Conservation (phyloP, 352 stramenopile species). For the Phytophthora sojae region DNA sequence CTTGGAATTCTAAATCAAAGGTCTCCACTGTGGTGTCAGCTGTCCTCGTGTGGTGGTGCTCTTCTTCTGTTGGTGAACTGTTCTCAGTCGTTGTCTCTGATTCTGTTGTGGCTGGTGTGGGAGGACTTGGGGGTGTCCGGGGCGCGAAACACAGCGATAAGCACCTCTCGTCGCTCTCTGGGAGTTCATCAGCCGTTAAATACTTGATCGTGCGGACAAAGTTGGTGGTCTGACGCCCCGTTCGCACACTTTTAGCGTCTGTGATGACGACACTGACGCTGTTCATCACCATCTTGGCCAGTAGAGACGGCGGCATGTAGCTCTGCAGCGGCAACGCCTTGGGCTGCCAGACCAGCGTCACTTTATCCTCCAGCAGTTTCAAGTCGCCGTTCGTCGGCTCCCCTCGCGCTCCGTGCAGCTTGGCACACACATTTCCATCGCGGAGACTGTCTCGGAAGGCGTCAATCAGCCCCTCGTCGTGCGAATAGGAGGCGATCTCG, state of each 20-base stretch:
- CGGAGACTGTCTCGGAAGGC: conserved; percentile 69
- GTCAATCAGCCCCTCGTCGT: conserved; percentile 33
- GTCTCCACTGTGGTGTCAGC: background rate
- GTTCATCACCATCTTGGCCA: conserved; percentile 36
- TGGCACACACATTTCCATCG: conserved; percentile 59
- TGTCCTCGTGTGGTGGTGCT: background rate
- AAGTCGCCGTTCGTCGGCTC: conserved; percentile 61
- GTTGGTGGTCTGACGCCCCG: conserved; percentile 78
- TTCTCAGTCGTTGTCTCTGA: background rate
- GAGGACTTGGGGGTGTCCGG: background rate
- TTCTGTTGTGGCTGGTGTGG: background rate
- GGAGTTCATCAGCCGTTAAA: conserved; percentile 50
- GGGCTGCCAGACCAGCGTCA: conserved; percentile 66
- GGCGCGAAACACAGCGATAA: conserved; percentile 60
- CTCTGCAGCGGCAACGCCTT: conserved; percentile 29
- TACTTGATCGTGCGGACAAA: conserved; percentile 89
- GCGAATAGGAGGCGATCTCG: conserved; percentile 10
- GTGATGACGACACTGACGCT: conserved; percentile 42
- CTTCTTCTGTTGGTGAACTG: background rate
- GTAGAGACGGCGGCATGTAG: conserved; percentile 20
- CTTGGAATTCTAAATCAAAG: conserved; percentile 83
- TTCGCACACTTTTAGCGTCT: conserved; percentile 67
- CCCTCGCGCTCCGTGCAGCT: conserved; percentile 55
- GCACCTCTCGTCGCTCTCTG: conserved; percentile 70
- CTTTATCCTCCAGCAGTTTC: conserved; percentile 71